Percentiles rank a stretch among this genome's conserved stretches.
These are phyloP conservation scores for Periconia macrospinosa DNA, from an alignment of 2,329 filamentous ascomycete species.

Conservation along the genomic window DNA sequence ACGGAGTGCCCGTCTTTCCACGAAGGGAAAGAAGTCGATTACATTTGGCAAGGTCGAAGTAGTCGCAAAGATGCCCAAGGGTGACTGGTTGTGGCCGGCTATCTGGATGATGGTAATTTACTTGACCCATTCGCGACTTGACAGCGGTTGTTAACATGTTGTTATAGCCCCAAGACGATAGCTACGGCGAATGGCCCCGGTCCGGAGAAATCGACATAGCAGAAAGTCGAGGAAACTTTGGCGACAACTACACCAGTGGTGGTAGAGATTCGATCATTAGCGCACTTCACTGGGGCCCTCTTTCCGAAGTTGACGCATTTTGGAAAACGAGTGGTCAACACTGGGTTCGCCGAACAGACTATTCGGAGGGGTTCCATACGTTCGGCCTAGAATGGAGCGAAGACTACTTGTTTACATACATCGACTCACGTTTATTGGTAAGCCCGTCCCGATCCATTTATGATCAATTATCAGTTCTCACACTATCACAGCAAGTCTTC, in stretches of 20 bases:
- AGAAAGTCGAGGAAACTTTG: conserved; percentile 74
- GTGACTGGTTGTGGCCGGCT: conserved; percentile 85
- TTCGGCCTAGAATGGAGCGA: conserved; percentile 73
- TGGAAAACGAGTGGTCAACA: conserved; percentile 23
- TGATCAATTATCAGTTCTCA: neutral
- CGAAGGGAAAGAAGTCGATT: conserved; percentile 67
- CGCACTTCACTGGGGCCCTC: conserved; percentile 73
- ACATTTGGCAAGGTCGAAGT: conserved; percentile 81
- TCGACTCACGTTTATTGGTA: conserved; percentile 68
- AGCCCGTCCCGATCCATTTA: neutral
- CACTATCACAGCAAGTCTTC: conserved; percentile 63
- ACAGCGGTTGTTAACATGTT: conserved; percentile 21
- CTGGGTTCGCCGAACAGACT: conserved; percentile 67
- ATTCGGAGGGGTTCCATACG: conserved; percentile 67
- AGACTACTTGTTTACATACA: conserved; percentile 82
- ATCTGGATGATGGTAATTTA: conserved; percentile 58
- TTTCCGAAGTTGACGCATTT: conserved; percentile 21
- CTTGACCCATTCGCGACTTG: conserved; percentile 40
- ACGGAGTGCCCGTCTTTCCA: conserved; percentile 75
- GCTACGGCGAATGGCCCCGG: conserved; percentile 73
- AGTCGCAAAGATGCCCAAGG: conserved; percentile 70
- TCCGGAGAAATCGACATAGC: conserved; percentile 82
- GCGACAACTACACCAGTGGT: conserved; percentile 71
- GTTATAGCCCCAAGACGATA: conserved; percentile 62
- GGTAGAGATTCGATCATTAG: conserved; percentile 79